Percentiles rank a stretch among this genome's conserved stretches.
phyloP scores from a whole-genome alignment of 2,329 filamentous ascomycete genomes.

The Simplicillium sp. region DNA sequence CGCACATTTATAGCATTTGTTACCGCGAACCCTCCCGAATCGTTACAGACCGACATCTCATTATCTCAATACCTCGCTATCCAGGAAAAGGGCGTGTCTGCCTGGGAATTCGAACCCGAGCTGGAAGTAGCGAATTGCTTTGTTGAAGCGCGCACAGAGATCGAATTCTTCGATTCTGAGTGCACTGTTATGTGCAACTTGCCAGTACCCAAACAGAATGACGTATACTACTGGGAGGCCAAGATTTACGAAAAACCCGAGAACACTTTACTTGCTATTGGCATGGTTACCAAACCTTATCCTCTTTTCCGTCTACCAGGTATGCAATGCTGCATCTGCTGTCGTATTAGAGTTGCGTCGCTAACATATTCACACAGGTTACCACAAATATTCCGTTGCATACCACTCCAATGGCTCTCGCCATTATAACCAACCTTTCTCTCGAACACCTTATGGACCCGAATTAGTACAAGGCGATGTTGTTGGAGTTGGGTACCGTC shows the following conservation, averaged over 20 bases:
- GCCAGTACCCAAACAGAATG: constrained; percentile 95
- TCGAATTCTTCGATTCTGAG: constrained; percentile 97
- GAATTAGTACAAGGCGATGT: constrained; percentile 88
- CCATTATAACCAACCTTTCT: constrained; percentile 89
- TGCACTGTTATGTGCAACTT: constrained; percentile 96
- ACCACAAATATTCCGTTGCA: constrained; percentile 85
- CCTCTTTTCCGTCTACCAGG: constrained; percentile 89
- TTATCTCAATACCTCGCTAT: constrained; percentile 96
- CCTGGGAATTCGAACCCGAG: constrained; percentile 99
- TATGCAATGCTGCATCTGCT: constrained; percentile 31
- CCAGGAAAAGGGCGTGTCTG: constrained; percentile 98
- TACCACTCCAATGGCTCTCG: constrained; percentile 84
- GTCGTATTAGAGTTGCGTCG: constrained; percentile 1
- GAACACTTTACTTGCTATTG: constrained; percentile 75
- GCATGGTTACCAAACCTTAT: constrained; percentile 94
- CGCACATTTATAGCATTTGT: constrained; percentile 61
- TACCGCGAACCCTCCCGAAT: constrained; percentile 89
- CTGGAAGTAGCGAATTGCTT: constrained; percentile 98
- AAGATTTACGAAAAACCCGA: constrained; percentile 98
- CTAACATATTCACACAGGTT: constrained; percentile 42
- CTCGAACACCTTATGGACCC: constrained; percentile 69
- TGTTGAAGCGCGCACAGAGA: constrained; percentile 90
- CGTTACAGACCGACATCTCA: constrained; percentile 91
- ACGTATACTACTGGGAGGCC: constrained; percentile 99
- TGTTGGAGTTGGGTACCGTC: constrained; percentile 88